Evolutionary conservation across 2,329 filamentous ascomycete genomes (phyloP), one percentile per base, ranked within the genome.

Genomic region (Colletotrichum godetiae): DNA sequence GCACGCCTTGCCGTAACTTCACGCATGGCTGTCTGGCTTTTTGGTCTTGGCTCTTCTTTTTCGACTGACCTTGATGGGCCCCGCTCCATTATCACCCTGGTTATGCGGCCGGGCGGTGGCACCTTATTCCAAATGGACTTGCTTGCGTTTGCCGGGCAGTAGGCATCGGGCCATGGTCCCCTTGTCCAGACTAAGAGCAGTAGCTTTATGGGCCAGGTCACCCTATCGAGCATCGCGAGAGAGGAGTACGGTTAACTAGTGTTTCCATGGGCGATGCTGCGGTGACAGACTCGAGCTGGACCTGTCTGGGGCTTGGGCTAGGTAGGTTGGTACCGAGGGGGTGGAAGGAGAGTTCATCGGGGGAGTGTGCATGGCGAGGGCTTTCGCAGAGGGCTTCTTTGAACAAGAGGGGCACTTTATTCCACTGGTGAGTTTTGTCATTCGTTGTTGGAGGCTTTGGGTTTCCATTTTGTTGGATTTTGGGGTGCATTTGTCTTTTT

Each of bases 101-200:
- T 22, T 22, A 10, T 27, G 24, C 5, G 37, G 37, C 33, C 37
- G n/a, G 42, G 53, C 27, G 13, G 19, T 56, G 53, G 53, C 53
- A 27, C 53, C 53, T 24, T 24, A 65, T 65, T 65, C 49, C 62
- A 65, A 46, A 65, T 46, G 42, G 42, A 31, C 52, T 65, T 65
- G 31, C 52, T 56, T 57, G 62, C 62, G 55, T 65, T 53, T n/a
- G 11, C 53, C 53, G 15, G 19, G 42, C 42, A 49, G n/a, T 24
- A 27, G 33, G 22, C 49, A 11, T 33, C 15, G 13, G 22, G 22
- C 8, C n/a, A 64, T 53, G 29, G 12, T 13, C 29, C 42, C 31
- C 22, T 12, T 31, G 27, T 31, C 29, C n/a, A 6, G 42, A 6
- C 29, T 35, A 27, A 49, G 19, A n/a, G 42, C 42, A 49, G 42